Conservation (phyloP, 2,329 filamentous ascomycete genomes). For the Fusarium dlaminii region DNA sequence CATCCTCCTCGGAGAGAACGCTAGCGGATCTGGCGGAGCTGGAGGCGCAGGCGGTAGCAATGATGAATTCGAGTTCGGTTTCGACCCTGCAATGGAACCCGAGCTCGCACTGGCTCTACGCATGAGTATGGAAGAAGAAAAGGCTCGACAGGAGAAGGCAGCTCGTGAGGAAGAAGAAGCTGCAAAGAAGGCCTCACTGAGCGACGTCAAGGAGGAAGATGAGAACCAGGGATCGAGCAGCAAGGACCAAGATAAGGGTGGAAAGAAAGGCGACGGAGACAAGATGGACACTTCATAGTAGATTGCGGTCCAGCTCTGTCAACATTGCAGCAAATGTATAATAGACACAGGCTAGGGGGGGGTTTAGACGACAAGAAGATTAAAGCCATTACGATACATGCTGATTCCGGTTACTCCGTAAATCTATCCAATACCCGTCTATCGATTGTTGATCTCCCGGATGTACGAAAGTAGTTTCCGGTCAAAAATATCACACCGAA, state of each 20-base stretch:
- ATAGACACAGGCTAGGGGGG: constrained; percentile 41
- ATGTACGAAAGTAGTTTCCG: constrained; percentile 84
- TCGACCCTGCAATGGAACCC: constrained; percentile 91
- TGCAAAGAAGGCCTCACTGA: constrained; percentile 78
- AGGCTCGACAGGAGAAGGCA: constrained; percentile 88
- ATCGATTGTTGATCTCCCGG: constrained; percentile 73
- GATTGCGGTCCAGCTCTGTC: constrained; percentile 39
- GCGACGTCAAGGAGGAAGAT: constrained; percentile 83
- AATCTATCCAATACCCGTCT: constrained; percentile 28
- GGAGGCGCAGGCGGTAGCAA: constrained; percentile 69
- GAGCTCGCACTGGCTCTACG: constrained; percentile 93
- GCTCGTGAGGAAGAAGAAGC: constrained; percentile 78
- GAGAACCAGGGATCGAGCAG: constrained; percentile 70
- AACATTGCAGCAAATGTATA: constrained; percentile 48
- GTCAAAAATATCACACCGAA: constrained; percentile 95
- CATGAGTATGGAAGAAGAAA: constrained; percentile 99
- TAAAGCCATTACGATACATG: constrained; percentile 39
- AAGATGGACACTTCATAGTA: constrained; percentile 88
- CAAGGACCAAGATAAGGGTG: constrained; percentile 72
- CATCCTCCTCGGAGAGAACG: constrained; percentile 86
- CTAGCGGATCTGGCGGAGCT: constrained; percentile 63
- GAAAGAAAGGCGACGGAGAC: constrained; percentile 72
- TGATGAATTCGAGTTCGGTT: constrained; percentile 78
- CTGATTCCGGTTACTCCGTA: constrained; percentile 18
- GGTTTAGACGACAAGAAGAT: constrained; percentile 42